Evolutionary conservation across 1,284 basidiomycete species (phyloP).

Genomic region (Sphagnurus paluster): DNA sequence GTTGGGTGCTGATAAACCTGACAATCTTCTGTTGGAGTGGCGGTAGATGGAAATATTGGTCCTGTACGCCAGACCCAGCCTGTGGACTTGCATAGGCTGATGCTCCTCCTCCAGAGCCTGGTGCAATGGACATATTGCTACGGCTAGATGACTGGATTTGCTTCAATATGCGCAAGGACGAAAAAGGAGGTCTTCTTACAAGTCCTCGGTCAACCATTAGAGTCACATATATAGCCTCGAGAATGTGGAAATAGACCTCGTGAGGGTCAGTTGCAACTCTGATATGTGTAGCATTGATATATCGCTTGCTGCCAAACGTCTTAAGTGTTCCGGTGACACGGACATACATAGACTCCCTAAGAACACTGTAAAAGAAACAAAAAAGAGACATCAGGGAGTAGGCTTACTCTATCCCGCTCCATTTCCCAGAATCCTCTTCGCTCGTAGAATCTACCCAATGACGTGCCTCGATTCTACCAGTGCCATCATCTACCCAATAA

Average conservation of each 20-base stretch:
- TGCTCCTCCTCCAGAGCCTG: conserved; percentile 17
- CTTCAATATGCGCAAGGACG: not conserved
- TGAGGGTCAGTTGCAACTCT: conserved; percentile 70
- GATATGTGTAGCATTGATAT: conserved; percentile 79
- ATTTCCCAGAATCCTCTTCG: conserved; percentile 39
- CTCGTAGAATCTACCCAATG: conserved; percentile 82
- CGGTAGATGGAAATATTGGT: conserved; percentile 60
- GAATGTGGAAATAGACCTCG: conserved; percentile 82
- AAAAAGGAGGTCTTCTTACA: conserved; percentile 17
- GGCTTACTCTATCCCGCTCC: conserved; percentile 50
- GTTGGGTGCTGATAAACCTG: conserved; percentile 46
- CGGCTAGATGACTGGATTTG: conserved; percentile 26
- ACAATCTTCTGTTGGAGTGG: conserved; percentile 67
- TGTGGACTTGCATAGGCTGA: conserved; percentile 36
- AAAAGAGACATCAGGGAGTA: not conserved
- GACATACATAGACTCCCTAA: conserved; percentile 77
- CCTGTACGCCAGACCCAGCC: conserved; percentile 37
- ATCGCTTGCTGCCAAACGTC: conserved; percentile 80
- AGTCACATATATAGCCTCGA: conserved; percentile 51
- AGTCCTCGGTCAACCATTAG: conserved; percentile 47
- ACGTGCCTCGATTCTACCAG: conserved; percentile 84
- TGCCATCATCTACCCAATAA: conserved; percentile 88
- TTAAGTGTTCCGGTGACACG: conserved; percentile 92
- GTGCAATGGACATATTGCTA: conserved; percentile 10
- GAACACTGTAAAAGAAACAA: not conserved